Conservation (phyloP, 106 monocot genomes). For the Hemerocallis citrina region DNA sequence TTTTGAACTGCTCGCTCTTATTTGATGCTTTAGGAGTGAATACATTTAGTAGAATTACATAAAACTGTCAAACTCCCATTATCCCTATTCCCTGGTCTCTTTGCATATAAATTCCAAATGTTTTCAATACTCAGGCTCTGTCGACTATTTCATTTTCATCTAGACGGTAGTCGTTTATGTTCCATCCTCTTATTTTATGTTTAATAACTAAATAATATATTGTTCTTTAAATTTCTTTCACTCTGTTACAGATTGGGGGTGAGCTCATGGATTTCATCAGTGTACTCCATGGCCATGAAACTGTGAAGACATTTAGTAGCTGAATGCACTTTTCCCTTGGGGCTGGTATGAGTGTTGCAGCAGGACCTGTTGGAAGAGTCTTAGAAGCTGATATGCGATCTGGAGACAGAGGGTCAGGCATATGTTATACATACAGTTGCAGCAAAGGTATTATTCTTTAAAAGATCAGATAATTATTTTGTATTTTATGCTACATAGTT, state of each 20-base stretch:
- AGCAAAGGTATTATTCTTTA: slow-evolving; percentile 63
- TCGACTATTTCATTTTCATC: background rate
- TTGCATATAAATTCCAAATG: background rate
- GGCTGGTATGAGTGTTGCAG: slow-evolving; percentile 78
- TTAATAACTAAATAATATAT: no score
- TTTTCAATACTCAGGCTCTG: background rate
- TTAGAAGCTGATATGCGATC: slow-evolving; percentile 80
- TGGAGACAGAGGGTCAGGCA: slow-evolving; percentile 64
- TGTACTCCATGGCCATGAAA: slow-evolving; percentile 62
- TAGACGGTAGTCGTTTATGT: no score
- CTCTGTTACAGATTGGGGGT: slow-evolving; percentile 69
- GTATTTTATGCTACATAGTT: no score
- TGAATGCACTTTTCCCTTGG: slow-evolving; percentile 73
- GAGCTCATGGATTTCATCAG: slow-evolving; percentile 79
- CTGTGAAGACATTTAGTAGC: slow-evolving; percentile 70
- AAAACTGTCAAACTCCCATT: no score
- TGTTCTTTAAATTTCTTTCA: no score
- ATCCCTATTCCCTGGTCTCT: no score
- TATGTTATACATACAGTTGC: slow-evolving; percentile 85
- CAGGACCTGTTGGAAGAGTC: slow-evolving; percentile 78
- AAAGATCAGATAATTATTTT: background rate
- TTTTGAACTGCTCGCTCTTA: no score
- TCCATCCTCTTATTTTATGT: no score
- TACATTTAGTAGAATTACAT: background rate
- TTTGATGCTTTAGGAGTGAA: no score